Base-by-base conservation (phyloP, 2,329 filamentous ascomycete genomes). In the Fusarium chuoi region DNA sequence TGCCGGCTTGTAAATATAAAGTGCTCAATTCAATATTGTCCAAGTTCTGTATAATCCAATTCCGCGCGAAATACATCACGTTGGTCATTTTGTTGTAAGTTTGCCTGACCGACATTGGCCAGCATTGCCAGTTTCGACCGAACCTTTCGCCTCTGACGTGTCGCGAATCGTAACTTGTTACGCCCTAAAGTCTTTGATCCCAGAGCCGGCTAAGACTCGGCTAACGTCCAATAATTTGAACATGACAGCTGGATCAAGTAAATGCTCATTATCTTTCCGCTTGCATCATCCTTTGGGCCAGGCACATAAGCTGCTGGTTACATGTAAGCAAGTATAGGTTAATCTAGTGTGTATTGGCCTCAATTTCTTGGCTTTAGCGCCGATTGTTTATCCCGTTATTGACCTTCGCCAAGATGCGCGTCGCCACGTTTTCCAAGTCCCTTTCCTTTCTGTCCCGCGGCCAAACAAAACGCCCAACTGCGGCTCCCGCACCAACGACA, bases 401-500 rank as follows among this genome's bases (percentile, higher is more conserved):
- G 18, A 46, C 26, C 13, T 15, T 18, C 4, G 5, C 7, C 4
- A 28, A 14, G 18, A 46, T 14, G 7, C 24, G 5, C 5, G 12
- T 26, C 12, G 44, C 18, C 12, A 20, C 1, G 12, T 8, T 28
- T 18, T n/a, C 14, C 5, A 1, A 24, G 17, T 10, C n/a, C 17
- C 17, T 24, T 12, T 14, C 17, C 4, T 24, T 7, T 24, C n/a
- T 20, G 6, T 24, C n/a, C 2, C 3, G 9, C 3, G 2, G 6
- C 9, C 10, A 17, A 8, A 51, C 17, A 51, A 36, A 20, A 36
- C 30, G 3, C 17, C 9, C 49, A 36, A 35, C n/a, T 52, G 33
- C n/a, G 13, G 4, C 18, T 15, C 8, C 33, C 30, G n/a, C 33
- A 52, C 17, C 33, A 52, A 36, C 49, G 6, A 12, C 49, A 26